Base-by-base conservation (phyloP, 345 rosid genomes). In the Crucihimalaya himalaica region DNA sequence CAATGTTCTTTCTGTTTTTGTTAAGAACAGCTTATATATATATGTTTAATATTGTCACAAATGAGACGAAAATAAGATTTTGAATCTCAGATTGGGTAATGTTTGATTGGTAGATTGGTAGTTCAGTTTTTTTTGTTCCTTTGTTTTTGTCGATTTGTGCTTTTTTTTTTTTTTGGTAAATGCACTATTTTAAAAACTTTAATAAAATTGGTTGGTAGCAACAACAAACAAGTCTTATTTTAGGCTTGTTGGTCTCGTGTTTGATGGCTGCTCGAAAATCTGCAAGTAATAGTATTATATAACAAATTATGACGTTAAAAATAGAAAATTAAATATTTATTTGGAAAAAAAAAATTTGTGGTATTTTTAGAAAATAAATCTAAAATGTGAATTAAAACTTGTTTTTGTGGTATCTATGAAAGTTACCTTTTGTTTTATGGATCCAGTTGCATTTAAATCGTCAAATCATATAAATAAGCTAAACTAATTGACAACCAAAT, bases 41-140 rank as follows among this genome's bases (percentile, higher is more conserved):
- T 6, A 47, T 25, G 58, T 47, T 48, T 11, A 21, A 27, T n/a
- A 3, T 11, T 46, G 27, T 56, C 20, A 31, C 55, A 54, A 63
- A 37, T 46, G 59, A 47, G 72, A 74, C 78, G 16, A 74, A 57
- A 66, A 31, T 5, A 5, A 73, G 48, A 39, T 43, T 39, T 50
- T 50, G 21, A 50, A 32, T 35, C 28, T 28, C 34, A 50, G 59
- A 47, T 42, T 39, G 21, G 53, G 53, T 28, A 62, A 39, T 25
- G 25, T 52, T 16, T 58, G 72, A 74, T 48, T 56, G 65, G 70
- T 72, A 50, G 67, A 48, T 7, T 35, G 46, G 48, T 64, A 43
- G 60, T 14, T 66, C 14, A 6, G 9, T 53, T 45, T 4, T 13
- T 43, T 23, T 45, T 0, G 31, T 63, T 54, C 21, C 4, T 31